Percentiles rank a stretch among this genome's conserved stretches.
Conservation (phyloP, 768 basidiomycete species). For the Naematelia aurantialba region DNA sequence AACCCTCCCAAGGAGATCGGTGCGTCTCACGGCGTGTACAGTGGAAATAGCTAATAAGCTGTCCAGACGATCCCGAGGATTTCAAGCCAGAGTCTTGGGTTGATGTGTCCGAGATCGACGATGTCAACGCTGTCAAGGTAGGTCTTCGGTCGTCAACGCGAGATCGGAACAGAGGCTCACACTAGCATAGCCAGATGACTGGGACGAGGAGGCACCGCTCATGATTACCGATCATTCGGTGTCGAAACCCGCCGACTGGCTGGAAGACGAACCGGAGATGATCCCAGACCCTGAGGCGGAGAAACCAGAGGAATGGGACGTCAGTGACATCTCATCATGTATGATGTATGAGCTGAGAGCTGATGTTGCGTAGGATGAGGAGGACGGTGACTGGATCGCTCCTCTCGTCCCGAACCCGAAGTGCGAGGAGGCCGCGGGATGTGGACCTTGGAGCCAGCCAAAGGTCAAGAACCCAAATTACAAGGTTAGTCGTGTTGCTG, state of each 20-base stretch:
- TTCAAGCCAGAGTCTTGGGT: slow-evolving; percentile 91
- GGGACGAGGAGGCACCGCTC: slow-evolving; percentile 95
- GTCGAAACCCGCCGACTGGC: slow-evolving; percentile 89
- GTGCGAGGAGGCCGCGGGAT: slow-evolving; percentile 84
- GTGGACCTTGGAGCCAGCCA: slow-evolving; percentile 91
- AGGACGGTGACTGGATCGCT: slow-evolving; percentile 97
- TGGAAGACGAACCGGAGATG: slow-evolving; percentile 74
- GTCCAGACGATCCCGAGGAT: slow-evolving; percentile 75
- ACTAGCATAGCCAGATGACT: slow-evolving; percentile 71
- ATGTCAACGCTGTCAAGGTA: slow-evolving; percentile 78
- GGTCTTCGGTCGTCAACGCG: background rate
- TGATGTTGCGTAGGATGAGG: slow-evolving; percentile 62
- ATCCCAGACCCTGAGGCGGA: slow-evolving; percentile 79
- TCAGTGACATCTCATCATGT: slow-evolving; percentile 15
- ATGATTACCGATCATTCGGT: slow-evolving; percentile 85
- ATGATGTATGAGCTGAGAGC: background rate
- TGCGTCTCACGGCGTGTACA: background rate
- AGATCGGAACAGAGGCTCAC: slow-evolving; percentile 11
- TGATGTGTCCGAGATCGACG: slow-evolving; percentile 77
- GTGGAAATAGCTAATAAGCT: slow-evolving; percentile 5
- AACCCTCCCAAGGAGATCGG: slow-evolving; percentile 86
- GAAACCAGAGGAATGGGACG: slow-evolving; percentile 98
- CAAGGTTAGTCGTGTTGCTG: slow-evolving; percentile 55
- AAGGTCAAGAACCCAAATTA: slow-evolving; percentile 86
- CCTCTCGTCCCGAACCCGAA: slow-evolving; percentile 85